phyloP scores from a whole-genome alignment of 345 rosid genomes.

The Eutrema heterophyllum region DNA sequence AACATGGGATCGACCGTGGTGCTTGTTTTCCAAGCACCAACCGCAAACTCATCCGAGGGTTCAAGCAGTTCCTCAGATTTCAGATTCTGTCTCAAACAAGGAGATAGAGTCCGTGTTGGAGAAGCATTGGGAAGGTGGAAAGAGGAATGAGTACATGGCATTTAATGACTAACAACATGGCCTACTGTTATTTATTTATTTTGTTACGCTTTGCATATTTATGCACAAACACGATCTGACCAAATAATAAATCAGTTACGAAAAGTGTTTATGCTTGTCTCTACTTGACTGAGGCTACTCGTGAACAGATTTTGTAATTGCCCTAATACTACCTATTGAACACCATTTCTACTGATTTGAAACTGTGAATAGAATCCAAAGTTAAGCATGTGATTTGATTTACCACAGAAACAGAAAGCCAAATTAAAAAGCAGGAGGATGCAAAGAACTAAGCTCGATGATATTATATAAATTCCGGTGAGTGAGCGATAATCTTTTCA shows the following conservation, averaged over 20 bases:
- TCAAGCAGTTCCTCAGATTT: conserved; percentile 46
- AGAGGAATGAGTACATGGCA: conserved; percentile 19
- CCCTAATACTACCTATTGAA: neutral
- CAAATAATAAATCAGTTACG: neutral
- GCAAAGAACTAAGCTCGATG: neutral
- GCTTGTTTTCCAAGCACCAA: conserved; percentile 84
- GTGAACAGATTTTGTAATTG: conserved; percentile 1
- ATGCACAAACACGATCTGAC: neutral
- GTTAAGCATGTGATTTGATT: neutral
- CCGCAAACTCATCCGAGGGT: conserved; percentile 33
- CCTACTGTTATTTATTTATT: neutral
- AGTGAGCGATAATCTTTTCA: neutral
- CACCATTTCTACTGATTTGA: neutral
- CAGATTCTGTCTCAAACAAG: conserved; percentile 50
- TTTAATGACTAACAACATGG: neutral
- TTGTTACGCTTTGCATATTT: too few species aligned
- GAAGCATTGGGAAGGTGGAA: conserved; percentile 77
- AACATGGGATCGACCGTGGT: conserved; percentile 96
- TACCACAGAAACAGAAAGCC: neutral
- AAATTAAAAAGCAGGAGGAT: neutral
- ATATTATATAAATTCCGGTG: neutral
- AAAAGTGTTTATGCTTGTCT: neutral
- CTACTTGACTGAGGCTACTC: neutral
- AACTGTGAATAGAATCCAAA: neutral
- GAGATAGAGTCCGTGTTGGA: conserved; percentile 74